A percentile compares a stretch with the other conserved stretches of the same genome.
These are phyloP conservation scores for Ceratobasidium sp. DNA, from an alignment of 1,284 basidiomycete genomes.

Conservation along the genomic window DNA sequence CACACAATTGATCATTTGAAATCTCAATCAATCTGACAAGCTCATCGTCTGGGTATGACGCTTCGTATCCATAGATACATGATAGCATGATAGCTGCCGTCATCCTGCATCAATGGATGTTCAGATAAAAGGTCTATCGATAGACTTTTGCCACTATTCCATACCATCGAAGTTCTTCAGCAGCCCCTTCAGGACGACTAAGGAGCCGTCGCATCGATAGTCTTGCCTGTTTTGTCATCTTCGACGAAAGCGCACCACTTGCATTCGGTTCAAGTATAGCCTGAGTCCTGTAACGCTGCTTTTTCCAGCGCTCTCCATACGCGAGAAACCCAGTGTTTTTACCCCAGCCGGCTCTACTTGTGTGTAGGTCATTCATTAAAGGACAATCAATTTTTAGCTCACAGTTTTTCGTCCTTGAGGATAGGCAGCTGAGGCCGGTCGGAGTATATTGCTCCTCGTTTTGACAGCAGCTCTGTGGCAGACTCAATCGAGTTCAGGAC, in stretches of 20 bases:
- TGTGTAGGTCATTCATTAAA: too few relatives aligned
- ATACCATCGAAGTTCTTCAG: constrained; percentile 14
- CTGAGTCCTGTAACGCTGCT: neutral
- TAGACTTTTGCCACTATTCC: too few relatives aligned
- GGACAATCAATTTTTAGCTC: too few relatives aligned
- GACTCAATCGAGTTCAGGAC: constrained; percentile 25
- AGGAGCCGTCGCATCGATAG: constrained; percentile 14
- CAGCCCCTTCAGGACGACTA: neutral
- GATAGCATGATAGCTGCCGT: neutral
- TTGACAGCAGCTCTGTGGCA: constrained; percentile 38
- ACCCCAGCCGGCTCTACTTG: neutral
- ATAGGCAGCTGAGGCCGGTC: constrained; percentile 36
- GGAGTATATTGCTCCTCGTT: constrained; percentile 36
- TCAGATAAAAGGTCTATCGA: too few relatives aligned
- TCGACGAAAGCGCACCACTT: constrained; percentile 8
- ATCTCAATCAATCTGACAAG: constrained; percentile 13
- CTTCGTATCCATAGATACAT: constrained; percentile 26
- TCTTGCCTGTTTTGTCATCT: constrained; percentile 3
- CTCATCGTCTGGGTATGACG: constrained; percentile 13
- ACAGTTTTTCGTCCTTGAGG: neutral
- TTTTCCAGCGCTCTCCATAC: constrained; percentile 15
- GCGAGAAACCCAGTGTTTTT: neutral
- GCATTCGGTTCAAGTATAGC: constrained; percentile 2
- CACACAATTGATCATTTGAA: neutral
- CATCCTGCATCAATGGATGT: too few relatives aligned